Conservation (phyloP, 768 basidiomycete species). For the Tricholoma bakamatsutake region DNA sequence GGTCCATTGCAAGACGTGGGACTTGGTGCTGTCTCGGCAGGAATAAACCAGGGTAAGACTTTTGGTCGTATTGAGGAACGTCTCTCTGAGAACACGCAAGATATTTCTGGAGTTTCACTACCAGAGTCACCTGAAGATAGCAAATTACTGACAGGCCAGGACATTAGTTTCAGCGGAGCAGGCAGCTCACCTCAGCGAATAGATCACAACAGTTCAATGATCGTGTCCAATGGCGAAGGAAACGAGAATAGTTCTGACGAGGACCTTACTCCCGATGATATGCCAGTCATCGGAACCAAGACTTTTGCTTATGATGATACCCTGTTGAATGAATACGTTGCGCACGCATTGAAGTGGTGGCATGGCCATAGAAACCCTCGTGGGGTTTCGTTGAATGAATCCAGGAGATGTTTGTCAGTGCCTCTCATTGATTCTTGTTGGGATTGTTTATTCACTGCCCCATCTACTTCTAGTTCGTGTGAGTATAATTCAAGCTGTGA, state of each 20-base stretch:
- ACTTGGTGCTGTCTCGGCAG: neutral
- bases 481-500: conserved; percentile 76
- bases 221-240: neutral
- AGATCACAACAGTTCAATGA: neutral
- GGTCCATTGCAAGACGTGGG: conserved; percentile 5
- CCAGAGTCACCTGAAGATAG: neutral
- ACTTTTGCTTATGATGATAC: conserved; percentile 48
- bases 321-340: conserved; percentile 49
- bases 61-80: neutral
- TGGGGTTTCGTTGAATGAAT: conserved; percentile 62
- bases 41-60: neutral
- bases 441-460: neutral
- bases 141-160: neutral
- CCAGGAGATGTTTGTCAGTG: conserved; percentile 64
- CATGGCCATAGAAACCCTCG: conserved; percentile 55
- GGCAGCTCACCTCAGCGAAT: neutral
- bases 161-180: neutral
- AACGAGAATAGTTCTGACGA: conserved; percentile 1
- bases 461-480: conserved; percentile 42
- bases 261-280: conserved; percentile 11
- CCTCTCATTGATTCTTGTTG: conserved; percentile 16
- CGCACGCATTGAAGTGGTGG: conserved; percentile 69
- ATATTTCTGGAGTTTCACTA: neutral
- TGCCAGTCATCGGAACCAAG: conserved; percentile 60
- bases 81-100: neutral